Percentiles rank a stretch among this genome's conserved stretches.
Conservation (phyloP, 129 eudicot species). For the Flaveria linearis region DNA sequence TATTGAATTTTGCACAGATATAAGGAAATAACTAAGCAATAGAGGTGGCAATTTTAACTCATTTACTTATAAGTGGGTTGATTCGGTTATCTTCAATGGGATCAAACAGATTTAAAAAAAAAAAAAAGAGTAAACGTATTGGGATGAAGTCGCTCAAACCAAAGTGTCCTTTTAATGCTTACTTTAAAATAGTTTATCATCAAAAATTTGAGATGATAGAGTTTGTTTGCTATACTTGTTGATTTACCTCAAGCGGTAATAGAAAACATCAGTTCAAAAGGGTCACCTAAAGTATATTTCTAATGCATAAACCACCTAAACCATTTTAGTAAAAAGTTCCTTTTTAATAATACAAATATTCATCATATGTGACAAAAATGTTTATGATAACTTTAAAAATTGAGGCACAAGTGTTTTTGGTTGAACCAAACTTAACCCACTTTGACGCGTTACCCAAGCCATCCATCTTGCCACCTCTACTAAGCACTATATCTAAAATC, state of each 20-base stretch:
- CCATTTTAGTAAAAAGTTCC: not conserved
- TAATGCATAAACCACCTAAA: constrained; percentile 8
- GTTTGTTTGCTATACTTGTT: not conserved
- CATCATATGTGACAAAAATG: not conserved
- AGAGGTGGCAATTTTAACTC: constrained; percentile 11
- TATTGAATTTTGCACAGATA: constrained; percentile 10
- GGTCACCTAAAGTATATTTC: not conserved
- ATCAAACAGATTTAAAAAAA: not conserved
- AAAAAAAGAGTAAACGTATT: not conserved
- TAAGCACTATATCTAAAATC: constrained; percentile 9
- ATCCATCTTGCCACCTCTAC: constrained; percentile 8
- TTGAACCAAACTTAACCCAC: not conserved
- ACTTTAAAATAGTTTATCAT: not conserved
- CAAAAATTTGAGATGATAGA: not conserved
- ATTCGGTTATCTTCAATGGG: not conserved
- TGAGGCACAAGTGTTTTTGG: not conserved
- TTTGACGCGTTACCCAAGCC: constrained; percentile 1
- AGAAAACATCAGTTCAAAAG: not conserved
- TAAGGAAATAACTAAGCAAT: not conserved
- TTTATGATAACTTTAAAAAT: not conserved
- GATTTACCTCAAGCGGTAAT: not conserved
- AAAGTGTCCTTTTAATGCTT: not conserved
- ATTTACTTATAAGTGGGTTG: constrained; percentile 4
- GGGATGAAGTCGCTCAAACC: not conserved
- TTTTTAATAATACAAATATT: not conserved